Evolutionary conservation across 2,329 filamentous ascomycete genomes (phyloP).

Genomic region (Pestalotiopsis sp.): DNA sequence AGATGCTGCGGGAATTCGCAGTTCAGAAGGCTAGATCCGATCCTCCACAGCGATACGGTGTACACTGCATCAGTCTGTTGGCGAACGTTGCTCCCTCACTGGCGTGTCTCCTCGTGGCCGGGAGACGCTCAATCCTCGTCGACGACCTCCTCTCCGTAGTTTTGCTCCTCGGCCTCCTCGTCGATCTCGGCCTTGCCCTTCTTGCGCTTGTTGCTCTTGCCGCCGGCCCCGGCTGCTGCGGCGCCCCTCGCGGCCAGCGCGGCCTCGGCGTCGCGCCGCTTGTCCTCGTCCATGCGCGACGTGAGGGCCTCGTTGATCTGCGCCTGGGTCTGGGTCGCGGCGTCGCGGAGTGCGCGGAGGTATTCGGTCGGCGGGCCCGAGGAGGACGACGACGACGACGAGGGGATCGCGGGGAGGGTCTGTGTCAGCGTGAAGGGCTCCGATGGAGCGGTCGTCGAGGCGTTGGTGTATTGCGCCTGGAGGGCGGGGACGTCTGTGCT

Average conservation of each 20-base stretch:
- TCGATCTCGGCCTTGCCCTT: conserved; percentile 41
- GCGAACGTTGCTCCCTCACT: too few relatives aligned
- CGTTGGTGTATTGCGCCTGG: conserved; percentile 38
- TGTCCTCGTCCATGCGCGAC: conserved; percentile 74
- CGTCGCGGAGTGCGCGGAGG: conserved; percentile 59
- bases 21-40: too few relatives aligned
- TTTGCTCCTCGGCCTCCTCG: conserved; percentile 68
- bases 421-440: conserved; percentile 45
- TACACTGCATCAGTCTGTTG: too few relatives aligned
- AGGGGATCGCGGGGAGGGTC: conserved; percentile 21
- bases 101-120: neutral
- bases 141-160: conserved; percentile 82
- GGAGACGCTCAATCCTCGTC: conserved; percentile 54
- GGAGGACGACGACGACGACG: neutral
- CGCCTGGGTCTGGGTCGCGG: conserved; percentile 62
- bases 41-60: too few relatives aligned
- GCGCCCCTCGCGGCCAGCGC: conserved; percentile 15
- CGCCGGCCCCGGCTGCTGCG: neutral
- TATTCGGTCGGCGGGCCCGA: conserved; percentile 50
- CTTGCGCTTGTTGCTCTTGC: conserved; percentile 27
- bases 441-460: conserved; percentile 58
- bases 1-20: too few relatives aligned
- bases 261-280: conserved; percentile 45
- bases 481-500: neutral
- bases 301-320: conserved; percentile 74